These are phyloP conservation scores for Geranium incanum DNA, from an alignment of 441 rosid genomes.

Conservation along the genomic window DNA sequence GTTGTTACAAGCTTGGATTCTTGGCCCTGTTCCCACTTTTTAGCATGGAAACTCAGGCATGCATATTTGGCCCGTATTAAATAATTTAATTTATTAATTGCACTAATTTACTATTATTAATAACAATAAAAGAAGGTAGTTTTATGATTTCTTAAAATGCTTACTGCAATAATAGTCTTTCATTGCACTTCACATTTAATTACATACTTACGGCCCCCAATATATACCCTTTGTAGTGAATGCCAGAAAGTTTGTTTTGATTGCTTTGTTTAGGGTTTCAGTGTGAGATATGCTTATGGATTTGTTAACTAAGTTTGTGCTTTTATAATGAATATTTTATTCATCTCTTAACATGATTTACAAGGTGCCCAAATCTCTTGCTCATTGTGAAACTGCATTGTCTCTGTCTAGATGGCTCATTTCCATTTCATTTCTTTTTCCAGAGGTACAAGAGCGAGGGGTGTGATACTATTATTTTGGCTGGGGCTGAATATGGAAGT, in stretches of 20 bases:
- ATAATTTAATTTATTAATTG: neutral
- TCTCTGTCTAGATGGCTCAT: neutral
- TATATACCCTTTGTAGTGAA: neutral
- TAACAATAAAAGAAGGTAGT: neutral
- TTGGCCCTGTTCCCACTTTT: neutral
- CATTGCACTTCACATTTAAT: neutral
- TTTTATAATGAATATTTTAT: neutral
- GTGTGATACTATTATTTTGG: slow-evolving; percentile 59
- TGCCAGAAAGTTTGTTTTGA: neutral
- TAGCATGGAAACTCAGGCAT: neutral
- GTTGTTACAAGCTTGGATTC: neutral
- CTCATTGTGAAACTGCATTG: neutral
- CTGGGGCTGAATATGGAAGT: slow-evolving; percentile 90
- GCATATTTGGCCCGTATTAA: neutral
- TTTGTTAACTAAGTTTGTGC: neutral
- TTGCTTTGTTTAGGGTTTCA: neutral
- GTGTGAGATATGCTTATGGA: neutral
- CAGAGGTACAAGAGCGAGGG: slow-evolving; percentile 60
- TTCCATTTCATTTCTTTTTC: neutral
- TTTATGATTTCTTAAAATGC: neutral
- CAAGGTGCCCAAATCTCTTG: neutral
- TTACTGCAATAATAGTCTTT: neutral
- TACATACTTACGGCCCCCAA: neutral
- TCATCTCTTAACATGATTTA: neutral
- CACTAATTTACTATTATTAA: neutral